Conservation (phyloP, 352 stramenopile species). For the Phytophthora hybrid region DNA sequence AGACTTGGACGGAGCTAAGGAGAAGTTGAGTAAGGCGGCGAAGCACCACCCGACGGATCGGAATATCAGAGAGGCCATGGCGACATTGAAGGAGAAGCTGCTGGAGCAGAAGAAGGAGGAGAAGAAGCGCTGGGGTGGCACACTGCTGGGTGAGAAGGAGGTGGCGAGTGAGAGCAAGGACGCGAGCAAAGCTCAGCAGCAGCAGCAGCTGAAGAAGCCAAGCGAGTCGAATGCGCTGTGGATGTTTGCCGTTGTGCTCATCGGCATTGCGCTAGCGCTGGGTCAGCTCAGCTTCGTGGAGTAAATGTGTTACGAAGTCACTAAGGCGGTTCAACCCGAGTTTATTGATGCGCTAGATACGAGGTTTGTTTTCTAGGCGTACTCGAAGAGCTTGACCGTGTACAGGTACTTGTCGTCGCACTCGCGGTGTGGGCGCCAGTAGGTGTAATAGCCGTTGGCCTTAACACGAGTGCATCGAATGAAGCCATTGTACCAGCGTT, state of each 20-base stretch:
- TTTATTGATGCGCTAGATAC: constrained; percentile 20
- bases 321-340: no score
- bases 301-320: no score
- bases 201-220: constrained; percentile 22
- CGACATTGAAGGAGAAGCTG: constrained; percentile 60
- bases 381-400: constrained; percentile 83
- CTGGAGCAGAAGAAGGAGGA: constrained; percentile 65
- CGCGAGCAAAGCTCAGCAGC: constrained; percentile 2
- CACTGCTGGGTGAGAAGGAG: constrained; percentile 54
- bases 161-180: not conserved
- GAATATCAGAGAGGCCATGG: constrained; percentile 69
- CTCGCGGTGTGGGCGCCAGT: constrained; percentile 77
- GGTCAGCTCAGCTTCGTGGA: constrained; percentile 46
- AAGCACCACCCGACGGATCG: constrained; percentile 72
- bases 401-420: constrained; percentile 88
- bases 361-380: constrained; percentile 43
- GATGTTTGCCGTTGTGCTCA: constrained; percentile 50
- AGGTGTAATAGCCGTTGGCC: constrained; percentile 86
- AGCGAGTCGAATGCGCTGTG: constrained; percentile 36
- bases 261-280: constrained; percentile 44
- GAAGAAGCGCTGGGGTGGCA: constrained; percentile 76
- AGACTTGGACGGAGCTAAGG: constrained; percentile 63
- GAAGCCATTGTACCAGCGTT: constrained; percentile 81
- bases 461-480: constrained; percentile 85
- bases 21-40: constrained; percentile 73